Conservation (phyloP, 306 rosid species). For the Dryas alaskensis region DNA sequence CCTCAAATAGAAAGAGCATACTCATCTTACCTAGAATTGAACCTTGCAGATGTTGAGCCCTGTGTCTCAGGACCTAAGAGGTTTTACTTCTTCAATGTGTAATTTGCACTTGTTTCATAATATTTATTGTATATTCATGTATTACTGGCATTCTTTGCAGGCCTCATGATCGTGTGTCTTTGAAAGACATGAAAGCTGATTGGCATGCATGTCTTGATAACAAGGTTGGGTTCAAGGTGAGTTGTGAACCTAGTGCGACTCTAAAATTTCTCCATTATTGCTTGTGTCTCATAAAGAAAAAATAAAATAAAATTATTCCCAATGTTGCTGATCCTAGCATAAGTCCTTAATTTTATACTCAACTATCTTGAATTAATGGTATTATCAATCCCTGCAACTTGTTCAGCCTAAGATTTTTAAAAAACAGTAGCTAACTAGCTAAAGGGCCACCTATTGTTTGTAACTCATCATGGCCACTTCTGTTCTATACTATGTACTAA, state of each 20-base stretch:
- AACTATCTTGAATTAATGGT: background rate
- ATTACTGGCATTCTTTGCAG: constrained; percentile 32
- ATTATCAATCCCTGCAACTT: background rate
- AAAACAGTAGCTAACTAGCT: background rate
- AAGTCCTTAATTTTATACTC: background rate
- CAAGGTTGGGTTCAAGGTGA: constrained; percentile 95
- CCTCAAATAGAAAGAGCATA: constrained; percentile 85
- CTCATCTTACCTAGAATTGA: constrained; percentile 85
- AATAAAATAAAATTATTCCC: background rate
- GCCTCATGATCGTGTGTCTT: constrained; percentile 86
- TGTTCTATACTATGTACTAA: background rate
- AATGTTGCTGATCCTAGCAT: background rate
- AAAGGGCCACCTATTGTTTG: too few relatives aligned
- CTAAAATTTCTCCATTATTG: constrained; percentile 2
- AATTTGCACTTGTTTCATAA: background rate
- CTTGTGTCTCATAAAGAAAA: background rate
- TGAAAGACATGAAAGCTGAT: constrained; percentile 89
- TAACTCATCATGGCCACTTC: background rate
- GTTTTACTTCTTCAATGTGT: constrained; percentile 39
- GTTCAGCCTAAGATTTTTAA: background rate
- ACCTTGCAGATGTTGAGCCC: constrained; percentile 76
- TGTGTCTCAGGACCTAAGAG: constrained; percentile 97
- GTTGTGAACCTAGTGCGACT: constrained; percentile 17
- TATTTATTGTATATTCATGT: background rate
- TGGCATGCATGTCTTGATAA: constrained; percentile 91